Evolutionary conservation across 257 asterid species (phyloP), one percentile per base, ranked within the genome.

Genomic region (Plantago ovata): DNA sequence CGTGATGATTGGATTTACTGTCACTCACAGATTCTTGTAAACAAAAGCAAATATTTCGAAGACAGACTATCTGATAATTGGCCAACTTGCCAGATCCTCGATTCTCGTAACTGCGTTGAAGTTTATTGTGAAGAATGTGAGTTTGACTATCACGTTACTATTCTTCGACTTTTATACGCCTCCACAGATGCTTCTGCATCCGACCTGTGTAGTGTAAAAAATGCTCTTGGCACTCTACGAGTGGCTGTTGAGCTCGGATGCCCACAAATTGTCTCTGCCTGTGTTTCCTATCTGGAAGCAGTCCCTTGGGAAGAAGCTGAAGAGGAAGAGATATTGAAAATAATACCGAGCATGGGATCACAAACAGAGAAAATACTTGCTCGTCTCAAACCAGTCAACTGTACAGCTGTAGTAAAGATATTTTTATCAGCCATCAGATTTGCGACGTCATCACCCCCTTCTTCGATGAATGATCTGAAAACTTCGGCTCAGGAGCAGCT

Each of bases 271-370:
- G 71, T 80, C 53, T 62, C 90, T 9, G 64, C 79, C 1, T 92
- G 96, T 71, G 92, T 79, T 5, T 78, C 63, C 58, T 92, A 80
- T 69, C 68, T 92, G 80, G 98, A 92, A 82, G 94, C 96, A 3
- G 90, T 85, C 48, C 94, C 95, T 5, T 92, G 98, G 96, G 96
- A 88, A 69, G 98, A 92, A 71, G 63, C 94, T 0, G 96, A 92
- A 68, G 96, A 92, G 54, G 98, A 92, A 45, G 96, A 90, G 67
- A 81, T 90, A n/a, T 67, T 88, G 61, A 81, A 80, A 72, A 69
- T 70, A 14, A 70, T 88, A 53, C 98, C 96, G 0, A 24, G 61
- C 65, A 69, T 90, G 95, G 96, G 96, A 28, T 51, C 94, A 39
- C 75, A 68, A 60, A 83, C 82, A 2, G 94, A 79, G 40, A 63